Percentiles rank a stretch among this genome's conserved stretches.
Conservation (phyloP, 306 rosid genomes). For the Quercus ilex region DNA sequence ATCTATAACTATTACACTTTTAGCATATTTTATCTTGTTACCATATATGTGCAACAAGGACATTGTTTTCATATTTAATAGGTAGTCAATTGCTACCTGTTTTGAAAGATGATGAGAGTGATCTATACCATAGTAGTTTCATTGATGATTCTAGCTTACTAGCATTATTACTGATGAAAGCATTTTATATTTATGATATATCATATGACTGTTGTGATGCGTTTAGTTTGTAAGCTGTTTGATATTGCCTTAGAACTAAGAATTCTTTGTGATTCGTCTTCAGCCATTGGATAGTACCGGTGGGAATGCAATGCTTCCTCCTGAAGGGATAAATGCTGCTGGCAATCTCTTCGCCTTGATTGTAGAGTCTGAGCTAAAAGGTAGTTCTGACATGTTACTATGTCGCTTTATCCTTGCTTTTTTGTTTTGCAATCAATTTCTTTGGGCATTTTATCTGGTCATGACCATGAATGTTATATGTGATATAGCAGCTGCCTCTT, state of each 20-base stretch:
- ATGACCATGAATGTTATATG: constrained; percentile 21
- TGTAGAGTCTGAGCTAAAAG: constrained; percentile 80
- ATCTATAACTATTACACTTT: constrained; percentile 12
- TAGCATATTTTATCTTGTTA: neutral
- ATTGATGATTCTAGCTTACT: neutral
- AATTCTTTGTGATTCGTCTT: constrained; percentile 19
- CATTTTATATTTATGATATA: neutral
- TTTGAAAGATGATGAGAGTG: neutral
- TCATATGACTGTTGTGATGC: neutral
- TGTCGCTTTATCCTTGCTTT: constrained; percentile 7
- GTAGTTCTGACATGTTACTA: constrained; percentile 35
- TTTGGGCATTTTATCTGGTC: constrained; percentile 9
- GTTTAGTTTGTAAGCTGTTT: neutral
- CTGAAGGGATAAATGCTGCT: constrained; percentile 74
- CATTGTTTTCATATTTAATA: neutral
- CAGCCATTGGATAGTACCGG: constrained; percentile 67
- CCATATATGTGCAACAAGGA: neutral
- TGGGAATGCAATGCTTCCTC: constrained; percentile 60
- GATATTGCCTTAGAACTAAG: constrained; percentile 19
- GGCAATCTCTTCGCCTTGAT: constrained; percentile 75
- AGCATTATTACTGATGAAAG: neutral
- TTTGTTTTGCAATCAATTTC: constrained; percentile 20
- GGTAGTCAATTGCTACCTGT: neutral
- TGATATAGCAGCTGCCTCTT: constrained; percentile 70
- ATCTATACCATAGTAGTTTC: neutral